phyloP scores from a whole-genome alignment of 495 filamentous ascomycete species.

The Xylaria intraflava region DNA sequence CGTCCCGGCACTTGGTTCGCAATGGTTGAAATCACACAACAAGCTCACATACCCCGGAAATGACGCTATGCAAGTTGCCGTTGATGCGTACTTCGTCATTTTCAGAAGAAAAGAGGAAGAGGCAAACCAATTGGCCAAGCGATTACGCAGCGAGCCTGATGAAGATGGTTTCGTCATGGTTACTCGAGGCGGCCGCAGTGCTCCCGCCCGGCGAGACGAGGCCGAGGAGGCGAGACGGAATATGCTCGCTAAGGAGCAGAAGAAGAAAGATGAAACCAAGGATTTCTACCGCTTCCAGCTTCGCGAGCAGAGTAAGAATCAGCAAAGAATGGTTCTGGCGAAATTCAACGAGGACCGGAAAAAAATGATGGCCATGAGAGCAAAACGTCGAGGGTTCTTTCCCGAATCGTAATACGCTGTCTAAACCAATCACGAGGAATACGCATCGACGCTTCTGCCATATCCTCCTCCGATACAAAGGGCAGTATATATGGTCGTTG shows the following conservation, averaged over 20 bases:
- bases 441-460: background rate
- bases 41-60: conserved; percentile 61
- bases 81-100: conserved; percentile 75
- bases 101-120: conserved; percentile 64
- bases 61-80: conserved; percentile 54
- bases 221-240: conserved; percentile 63
- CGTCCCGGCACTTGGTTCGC: conserved; percentile 51
- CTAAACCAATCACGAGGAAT: background rate
- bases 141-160: conserved; percentile 68
- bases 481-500: background rate
- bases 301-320: conserved; percentile 79
- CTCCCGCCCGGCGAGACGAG: conserved; percentile 67
- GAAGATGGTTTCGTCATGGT: conserved; percentile 96
- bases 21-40: conserved; percentile 60
- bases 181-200: conserved; percentile 65
- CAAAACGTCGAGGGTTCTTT: conserved; percentile 53
- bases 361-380: conserved; percentile 54
- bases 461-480: background rate
- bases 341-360: conserved; percentile 60
- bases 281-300: conserved; percentile 95
- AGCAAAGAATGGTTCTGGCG: conserved; percentile 60
- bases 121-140: conserved; percentile 54
- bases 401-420: conserved; percentile 38
- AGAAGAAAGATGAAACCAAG: conserved; percentile 56
- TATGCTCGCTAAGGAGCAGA: conserved; percentile 64